Base-by-base conservation (phyloP, 371 early-diverging fungal species). In the Lichtheimia corymbifera region DNA sequence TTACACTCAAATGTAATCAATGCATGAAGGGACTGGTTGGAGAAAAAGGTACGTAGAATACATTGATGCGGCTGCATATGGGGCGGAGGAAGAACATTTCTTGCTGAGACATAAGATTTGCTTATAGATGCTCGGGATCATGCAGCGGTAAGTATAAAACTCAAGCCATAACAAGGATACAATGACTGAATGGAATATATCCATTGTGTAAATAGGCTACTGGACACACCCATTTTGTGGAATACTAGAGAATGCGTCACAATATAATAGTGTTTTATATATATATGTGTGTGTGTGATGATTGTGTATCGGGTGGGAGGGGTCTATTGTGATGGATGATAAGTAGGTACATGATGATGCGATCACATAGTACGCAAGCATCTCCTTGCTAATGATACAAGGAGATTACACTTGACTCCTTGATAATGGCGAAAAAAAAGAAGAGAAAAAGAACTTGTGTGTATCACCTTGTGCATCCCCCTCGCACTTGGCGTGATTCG, bases 11-110 rank as follows among this genome's bases (percentile, higher is more conserved):
- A 40, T 86, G 87, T 51, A 67, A 82, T 15, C 58, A 74, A 20
- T 86, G 87, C 61, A 67, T 68, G 17, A 64, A 54, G 9, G 84
- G 84, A n/a, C 60, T 86, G 22, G 71, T 73, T 45, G 87, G 87
- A 41, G 80, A 86, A 66, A 83, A 81, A 70, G 86, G 84, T 74
- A 75, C 69, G 41, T 22, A 22, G 22, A 22, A 22, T 22, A 64
- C 58, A 43, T 25, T 11, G 27, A 18, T 47, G 47, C 47, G 17
- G 17, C 47, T 47, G 47, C 18, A 47, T 47, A 47, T 18, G 22
- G 35, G 11, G 35, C 35, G 35, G 35, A 35, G 35, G 35, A 35
- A 35, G 35, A 35, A 35, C 35, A 35, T 35, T 35, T 51, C 51
- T 22, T 27, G n/a, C 55, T 27, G 35, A 55, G 51, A 45, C 5